Base-by-base conservation (phyloP, 495 filamentous ascomycete species). In the Lophium mytilinum region DNA sequence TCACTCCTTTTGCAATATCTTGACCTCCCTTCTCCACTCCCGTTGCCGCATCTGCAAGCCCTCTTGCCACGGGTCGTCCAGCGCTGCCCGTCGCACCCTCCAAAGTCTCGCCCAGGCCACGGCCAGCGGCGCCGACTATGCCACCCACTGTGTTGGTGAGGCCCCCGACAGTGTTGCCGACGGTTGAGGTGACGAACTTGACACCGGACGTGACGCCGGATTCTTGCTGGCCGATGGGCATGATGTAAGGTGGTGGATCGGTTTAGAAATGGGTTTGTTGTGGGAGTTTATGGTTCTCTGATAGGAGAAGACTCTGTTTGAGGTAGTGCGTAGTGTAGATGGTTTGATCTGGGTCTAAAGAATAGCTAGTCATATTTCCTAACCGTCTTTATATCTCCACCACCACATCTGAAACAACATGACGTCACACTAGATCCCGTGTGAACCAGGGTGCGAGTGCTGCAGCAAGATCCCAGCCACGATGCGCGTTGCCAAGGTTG, bases 41-140 rank as follows among this genome's bases (percentile, higher is more conserved):
- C 0, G 75, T 80, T 4, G 78, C 81, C 17, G 82, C 66, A 64
- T 75, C 81, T 10, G 80, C 76, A 42, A 90, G 58, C 0, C 78
- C 84, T 64, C 88, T 80, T 0, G 85, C 85, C 1, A 90, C 73
- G 3, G 83, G 81, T 62, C 78, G 78, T 24, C 84, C 86, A 15
- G 79, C 66, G 34, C 76, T 82, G 1, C 85, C 86, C 1, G 83
- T 82, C 0, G 79, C 80, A 45, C 78, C 76, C 15, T 70, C 83
- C 56, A 88, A 1, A 7, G 80, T 73, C 71, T 85, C 74, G 6
- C 83, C 84, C 2, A 87, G 15, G 0, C 83, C 83, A 12, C 85
- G 77, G 7, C 80, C 78, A 1, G 81, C 82, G 4, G 84, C 84
- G 40, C 86, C 86, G 0, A 86, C 77, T 0, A 89, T 77, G 37